A percentile compares a stretch with the other conserved stretches of the same genome.
Evolutionary conservation across 495 filamentous ascomycete genomes (phyloP).

Genomic region (Umbilicaria muhlenbergii): DNA sequence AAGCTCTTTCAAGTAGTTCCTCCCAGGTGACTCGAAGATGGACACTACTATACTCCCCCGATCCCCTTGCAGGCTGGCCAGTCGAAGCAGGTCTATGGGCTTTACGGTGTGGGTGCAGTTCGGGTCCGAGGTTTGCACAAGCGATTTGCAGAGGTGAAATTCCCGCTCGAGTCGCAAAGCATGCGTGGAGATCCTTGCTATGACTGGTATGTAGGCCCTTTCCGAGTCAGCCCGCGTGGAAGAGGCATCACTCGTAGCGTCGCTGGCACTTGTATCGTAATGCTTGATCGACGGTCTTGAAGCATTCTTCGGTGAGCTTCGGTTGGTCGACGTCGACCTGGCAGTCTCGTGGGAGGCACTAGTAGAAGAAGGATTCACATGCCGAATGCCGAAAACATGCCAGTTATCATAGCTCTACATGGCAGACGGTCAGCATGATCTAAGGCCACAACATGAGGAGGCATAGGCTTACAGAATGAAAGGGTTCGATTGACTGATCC

Average conservation of each 20-base stretch:
- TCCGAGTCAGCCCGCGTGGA: constrained; percentile 26
- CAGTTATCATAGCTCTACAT: constrained; percentile 56
- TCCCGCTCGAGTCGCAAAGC: constrained; percentile 67
- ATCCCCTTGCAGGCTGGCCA: constrained; percentile 49
- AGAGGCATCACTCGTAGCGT: constrained; percentile 33
- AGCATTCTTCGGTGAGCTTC: constrained; percentile 31
- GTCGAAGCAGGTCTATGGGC: constrained; percentile 54
- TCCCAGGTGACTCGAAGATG: constrained; percentile 65
- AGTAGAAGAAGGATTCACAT: constrained; percentile 22
- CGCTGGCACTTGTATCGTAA: constrained; percentile 29
- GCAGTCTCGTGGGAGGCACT: constrained; percentile 29
- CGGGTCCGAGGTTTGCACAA: constrained; percentile 56
- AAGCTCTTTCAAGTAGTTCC: constrained; percentile 52
- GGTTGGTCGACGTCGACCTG: constrained; percentile 19
- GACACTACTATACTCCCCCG: constrained; percentile 48
- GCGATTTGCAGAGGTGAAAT: constrained; percentile 59
- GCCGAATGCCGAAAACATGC: constrained; percentile 40
- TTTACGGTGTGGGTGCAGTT: constrained; percentile 56
- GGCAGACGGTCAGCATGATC: not conserved
- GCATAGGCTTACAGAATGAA: constrained; percentile 38
- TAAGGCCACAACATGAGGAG: not conserved
- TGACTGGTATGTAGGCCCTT: constrained; percentile 33
- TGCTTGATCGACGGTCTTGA: constrained; percentile 20
- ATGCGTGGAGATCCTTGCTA: constrained; percentile 69
- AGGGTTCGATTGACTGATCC: constrained; percentile 53